These are phyloP conservation scores for Suillus subluteus DNA, from an alignment of 768 basidiomycete genomes.

Conservation along the genomic window DNA sequence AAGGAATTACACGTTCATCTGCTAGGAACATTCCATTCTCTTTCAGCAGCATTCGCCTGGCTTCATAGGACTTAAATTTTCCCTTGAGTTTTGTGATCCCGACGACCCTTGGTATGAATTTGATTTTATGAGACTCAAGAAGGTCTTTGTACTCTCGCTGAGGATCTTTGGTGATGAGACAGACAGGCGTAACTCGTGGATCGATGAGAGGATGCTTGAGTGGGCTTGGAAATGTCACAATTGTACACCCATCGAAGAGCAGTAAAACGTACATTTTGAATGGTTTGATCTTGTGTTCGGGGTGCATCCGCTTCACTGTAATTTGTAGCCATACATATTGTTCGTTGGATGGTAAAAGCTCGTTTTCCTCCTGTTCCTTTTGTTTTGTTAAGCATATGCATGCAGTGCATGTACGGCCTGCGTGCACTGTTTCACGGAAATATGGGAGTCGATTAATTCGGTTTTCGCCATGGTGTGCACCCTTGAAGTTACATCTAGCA, in stretches of 20 bases:
- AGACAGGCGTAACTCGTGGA: slow-evolving; percentile 79
- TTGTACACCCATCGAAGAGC: slow-evolving; percentile 10
- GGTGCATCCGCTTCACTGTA: slow-evolving; percentile 80
- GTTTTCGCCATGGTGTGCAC: slow-evolving; percentile 43
- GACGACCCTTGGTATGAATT: slow-evolving; percentile 90
- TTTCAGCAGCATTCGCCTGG: slow-evolving; percentile 78
- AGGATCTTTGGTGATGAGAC: slow-evolving; percentile 94
- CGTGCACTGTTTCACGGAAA: slow-evolving; percentile 73
- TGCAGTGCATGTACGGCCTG: slow-evolving; percentile 82
- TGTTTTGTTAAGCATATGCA: slow-evolving; percentile 68
- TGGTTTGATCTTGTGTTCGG: slow-evolving; percentile 79
- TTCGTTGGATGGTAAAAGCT: slow-evolving; percentile 79
- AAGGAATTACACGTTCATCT: slow-evolving; percentile 87
- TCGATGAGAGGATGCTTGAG: slow-evolving; percentile 83
- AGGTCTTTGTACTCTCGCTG: slow-evolving; percentile 97
- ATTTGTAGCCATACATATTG: slow-evolving; percentile 90
- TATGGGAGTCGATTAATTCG: slow-evolving; percentile 68
- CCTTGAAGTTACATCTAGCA: background rate
- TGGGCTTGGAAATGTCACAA: slow-evolving; percentile 48
- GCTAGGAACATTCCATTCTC: slow-evolving; percentile 94
- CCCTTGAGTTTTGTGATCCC: slow-evolving; percentile 92
- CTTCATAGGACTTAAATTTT: slow-evolving; percentile 86
- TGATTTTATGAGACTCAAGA: slow-evolving; percentile 73
- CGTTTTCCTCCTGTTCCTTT: slow-evolving; percentile 66
- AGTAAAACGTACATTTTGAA: slow-evolving; percentile 69